phyloP scores from a whole-genome alignment of 2,329 filamentous ascomycete genomes.

The Phialophora verrucosa region DNA sequence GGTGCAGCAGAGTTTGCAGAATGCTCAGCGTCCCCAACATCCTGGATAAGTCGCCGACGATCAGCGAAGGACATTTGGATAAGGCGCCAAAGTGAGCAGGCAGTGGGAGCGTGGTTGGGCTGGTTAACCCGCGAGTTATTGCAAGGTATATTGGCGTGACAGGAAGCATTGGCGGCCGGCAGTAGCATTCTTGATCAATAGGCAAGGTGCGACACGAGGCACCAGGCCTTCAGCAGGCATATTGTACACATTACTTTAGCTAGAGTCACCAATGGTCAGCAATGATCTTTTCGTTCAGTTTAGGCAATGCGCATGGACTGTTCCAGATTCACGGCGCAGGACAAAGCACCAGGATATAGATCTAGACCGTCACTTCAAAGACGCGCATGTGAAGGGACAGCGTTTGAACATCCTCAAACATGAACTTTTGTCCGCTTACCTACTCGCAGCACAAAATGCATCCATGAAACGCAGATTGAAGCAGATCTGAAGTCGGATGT shows the following conservation, averaged over 20 bases:
- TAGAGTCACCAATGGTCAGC: background rate
- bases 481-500: conserved; percentile 12
- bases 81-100: background rate
- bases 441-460: background rate
- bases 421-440: background rate
- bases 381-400: background rate
- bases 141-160: background rate
- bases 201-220: background rate
- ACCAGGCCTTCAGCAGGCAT: background rate
- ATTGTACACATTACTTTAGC: background rate
- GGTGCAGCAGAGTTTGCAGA: conserved; percentile 1
- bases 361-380: background rate
- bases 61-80: background rate
- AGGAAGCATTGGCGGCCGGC: too few species aligned
- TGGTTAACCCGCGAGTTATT: background rate
- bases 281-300: background rate
- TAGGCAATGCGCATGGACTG: too few species aligned
- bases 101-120: background rate
- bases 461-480: conserved; percentile 3
- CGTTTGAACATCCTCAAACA: background rate
- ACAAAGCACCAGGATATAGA: background rate
- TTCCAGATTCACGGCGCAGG: too few species aligned
- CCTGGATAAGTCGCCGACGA: background rate
- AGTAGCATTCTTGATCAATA: background rate
- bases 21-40: background rate